Evolutionary conservation across 2,329 filamentous ascomycete genomes (phyloP), one percentile per base, ranked within the genome.

Genomic region (Hymenoscyphus repandus): DNA sequence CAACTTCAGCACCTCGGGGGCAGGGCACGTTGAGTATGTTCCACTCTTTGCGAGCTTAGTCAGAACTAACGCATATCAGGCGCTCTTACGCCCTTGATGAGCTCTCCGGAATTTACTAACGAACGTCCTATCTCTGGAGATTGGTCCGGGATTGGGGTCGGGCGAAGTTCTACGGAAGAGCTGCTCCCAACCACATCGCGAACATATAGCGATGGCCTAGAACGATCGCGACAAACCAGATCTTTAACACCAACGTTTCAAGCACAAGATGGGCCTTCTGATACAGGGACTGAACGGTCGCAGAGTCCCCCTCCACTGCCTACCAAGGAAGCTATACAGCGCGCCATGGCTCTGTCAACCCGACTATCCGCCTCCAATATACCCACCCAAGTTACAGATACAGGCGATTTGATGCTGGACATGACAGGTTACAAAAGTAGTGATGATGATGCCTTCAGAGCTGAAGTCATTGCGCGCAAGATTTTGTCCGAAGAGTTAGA

Each of bases 341-440:
- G 93, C 58, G 93, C 93, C 6, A 82, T 87, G 64, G 83, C 85
- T 27, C 76, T 99, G 10, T 96, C 92, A 9, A 88, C 89, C 66
- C 91, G 91, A 67, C 78, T 99, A 2, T 88, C 88, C 41, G 85
- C 83, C 2, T 93, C 88, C 43, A 96, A 97, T 64, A 97, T 99
- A 52, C 90, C 90, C 5, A 93, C 86, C 51, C 85, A 89, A 58
- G 85, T 99, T n/a, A 97, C 87, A 1, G 90, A 95, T 51, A 86
- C 82, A 0, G 93, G 93, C 13, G 93, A 99, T 69, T 74, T 99
- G 49, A 97, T 97, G 90, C 74, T 99, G 47, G 93, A 99, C 68
- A 96, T 99, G 91, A 91, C 90, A 0, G 90, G 90, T 0, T 96
- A 96, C 72, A 97, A 96, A 69, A 88, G 86, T 66, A 95, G 85